These are phyloP conservation scores for Lactifluus subvellereus DNA, from an alignment of 768 basidiomycete species.

Conservation along the genomic window DNA sequence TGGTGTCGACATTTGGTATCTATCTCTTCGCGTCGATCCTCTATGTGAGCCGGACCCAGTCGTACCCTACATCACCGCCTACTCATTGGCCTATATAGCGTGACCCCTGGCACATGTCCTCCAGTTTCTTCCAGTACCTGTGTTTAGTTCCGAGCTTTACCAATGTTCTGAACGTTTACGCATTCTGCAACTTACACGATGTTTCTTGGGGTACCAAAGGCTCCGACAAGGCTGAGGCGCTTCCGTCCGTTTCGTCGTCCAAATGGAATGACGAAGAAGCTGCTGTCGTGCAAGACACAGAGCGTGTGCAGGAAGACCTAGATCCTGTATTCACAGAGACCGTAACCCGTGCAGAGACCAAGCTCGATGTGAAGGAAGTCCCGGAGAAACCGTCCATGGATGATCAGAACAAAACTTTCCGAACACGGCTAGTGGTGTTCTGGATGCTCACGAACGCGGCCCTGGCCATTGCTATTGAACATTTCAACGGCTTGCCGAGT, in stretches of 20 bases:
- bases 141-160: constrained; percentile 89
- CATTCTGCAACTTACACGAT: constrained; percentile 95
- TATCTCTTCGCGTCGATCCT: constrained; percentile 81
- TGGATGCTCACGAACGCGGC: constrained; percentile 76
- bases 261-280: constrained; percentile 69
- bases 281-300: constrained; percentile 80
- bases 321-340: constrained; percentile 90
- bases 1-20: constrained; percentile 86
- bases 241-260: constrained; percentile 84
- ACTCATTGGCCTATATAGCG: constrained; percentile 43
- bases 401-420: constrained; percentile 89
- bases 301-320: constrained; percentile 79
- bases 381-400: constrained; percentile 79
- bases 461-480: constrained; percentile 71
- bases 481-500: constrained; percentile 56
- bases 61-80: neutral
- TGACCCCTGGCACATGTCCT: constrained; percentile 98
- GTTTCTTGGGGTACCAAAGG: constrained; percentile 96
- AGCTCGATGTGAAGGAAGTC: constrained; percentile 57
- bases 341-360: constrained; percentile 78
- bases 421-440: constrained; percentile 75
- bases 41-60: constrained; percentile 50
- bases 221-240: constrained; percentile 86
- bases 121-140: constrained; percentile 87
- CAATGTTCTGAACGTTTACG: constrained; percentile 93